phyloP scores from a whole-genome alignment of 2,329 filamentous ascomycete species.

The Madurella mycetomatis region DNA sequence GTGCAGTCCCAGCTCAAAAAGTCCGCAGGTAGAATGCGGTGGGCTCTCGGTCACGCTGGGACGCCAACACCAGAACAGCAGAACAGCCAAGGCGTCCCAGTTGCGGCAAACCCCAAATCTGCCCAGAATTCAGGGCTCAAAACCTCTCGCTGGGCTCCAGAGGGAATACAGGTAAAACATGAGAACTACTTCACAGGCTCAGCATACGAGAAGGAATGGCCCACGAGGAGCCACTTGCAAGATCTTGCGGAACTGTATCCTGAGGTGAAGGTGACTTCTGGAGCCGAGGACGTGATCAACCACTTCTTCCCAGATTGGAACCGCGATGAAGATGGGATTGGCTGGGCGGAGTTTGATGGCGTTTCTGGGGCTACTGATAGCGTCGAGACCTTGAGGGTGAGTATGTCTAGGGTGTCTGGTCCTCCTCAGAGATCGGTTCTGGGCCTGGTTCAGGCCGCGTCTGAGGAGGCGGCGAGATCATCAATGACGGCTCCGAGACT shows the following conservation, averaged over 20 bases:
- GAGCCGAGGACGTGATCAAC: constrained; percentile 8
- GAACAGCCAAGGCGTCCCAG: neutral
- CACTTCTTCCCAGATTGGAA: constrained; percentile 5
- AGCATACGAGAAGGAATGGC: constrained; percentile 14
- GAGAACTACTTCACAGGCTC: constrained; percentile 16
- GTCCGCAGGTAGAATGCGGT: constrained; percentile 7
- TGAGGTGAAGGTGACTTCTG: neutral
- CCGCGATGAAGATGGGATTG: neutral
- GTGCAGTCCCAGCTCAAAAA: neutral
- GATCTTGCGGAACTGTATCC: constrained; percentile 15
- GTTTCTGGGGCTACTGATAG: neutral
- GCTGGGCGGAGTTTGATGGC: neutral
- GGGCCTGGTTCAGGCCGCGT: too few relatives aligned
- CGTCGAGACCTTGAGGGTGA: neutral
- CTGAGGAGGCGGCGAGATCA: neutral
- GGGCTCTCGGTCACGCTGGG: constrained; percentile 6
- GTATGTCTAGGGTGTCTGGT: neutral
- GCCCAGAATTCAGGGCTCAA: constrained; percentile 5
- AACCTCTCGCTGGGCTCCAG: constrained; percentile 17
- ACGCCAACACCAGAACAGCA: neutral
- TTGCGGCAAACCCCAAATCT: neutral
- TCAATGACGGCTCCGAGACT: neutral
- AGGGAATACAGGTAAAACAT: neutral
- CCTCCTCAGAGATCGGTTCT: neutral
- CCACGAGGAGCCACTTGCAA: constrained; percentile 7